phyloP scores from a whole-genome alignment of 164 flowering plant genomes.

The Litsea cubeba region DNA sequence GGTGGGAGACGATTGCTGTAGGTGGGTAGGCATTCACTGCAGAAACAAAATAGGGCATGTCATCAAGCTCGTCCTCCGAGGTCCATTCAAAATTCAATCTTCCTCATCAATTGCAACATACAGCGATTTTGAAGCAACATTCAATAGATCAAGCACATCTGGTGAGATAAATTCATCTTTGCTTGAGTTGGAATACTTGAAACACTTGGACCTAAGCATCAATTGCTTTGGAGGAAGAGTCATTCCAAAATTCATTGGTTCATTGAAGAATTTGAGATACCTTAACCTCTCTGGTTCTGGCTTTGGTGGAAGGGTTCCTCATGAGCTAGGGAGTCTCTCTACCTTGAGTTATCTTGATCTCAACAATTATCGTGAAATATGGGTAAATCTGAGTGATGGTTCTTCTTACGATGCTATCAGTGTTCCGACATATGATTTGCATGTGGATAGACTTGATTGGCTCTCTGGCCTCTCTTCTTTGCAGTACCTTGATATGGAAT shows the following conservation, averaged over 20 bases:
- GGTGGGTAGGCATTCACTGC: conserved; percentile 10
- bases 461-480: neutral
- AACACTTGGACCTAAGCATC: conserved; percentile 8
- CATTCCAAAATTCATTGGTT: conserved; percentile 15
- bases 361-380: neutral
- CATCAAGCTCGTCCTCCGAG: conserved; percentile 5
- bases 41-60: conserved; percentile 11
- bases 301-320: conserved; percentile 11
- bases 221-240: conserved; percentile 2
- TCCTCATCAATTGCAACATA: too few relatives aligned
- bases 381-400: neutral
- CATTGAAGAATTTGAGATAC: conserved; percentile 2
- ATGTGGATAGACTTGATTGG: conserved; percentile 11
- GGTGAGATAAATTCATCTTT: conserved; percentile 13
- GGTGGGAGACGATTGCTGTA: conserved; percentile 6
- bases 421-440: neutral
- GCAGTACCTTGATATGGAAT: conserved; percentile 1
- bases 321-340: conserved; percentile 16
- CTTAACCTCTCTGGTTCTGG: conserved; percentile 5
- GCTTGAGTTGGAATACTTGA: conserved; percentile 10
- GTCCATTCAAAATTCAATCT: neutral
- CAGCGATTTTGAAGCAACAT: too few relatives aligned
- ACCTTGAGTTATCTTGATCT: conserved; percentile 9
- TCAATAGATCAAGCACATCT: neutral
- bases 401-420: neutral